Base-by-base conservation (phyloP, 768 basidiomycete genomes). In the Mycena haematopus region DNA sequence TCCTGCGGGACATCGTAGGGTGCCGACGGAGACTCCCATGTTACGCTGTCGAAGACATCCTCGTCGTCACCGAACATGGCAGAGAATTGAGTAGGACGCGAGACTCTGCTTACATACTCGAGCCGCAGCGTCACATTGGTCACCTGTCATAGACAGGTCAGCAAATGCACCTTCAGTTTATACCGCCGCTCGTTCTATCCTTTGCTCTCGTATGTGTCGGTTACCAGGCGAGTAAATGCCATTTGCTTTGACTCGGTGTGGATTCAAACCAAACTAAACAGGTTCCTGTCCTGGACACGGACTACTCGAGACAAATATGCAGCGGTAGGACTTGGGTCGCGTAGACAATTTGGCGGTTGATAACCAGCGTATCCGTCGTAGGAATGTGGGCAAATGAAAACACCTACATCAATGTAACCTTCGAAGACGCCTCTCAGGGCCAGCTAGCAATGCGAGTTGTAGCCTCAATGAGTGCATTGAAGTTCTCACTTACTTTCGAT, bases 31-130 rank as follows among this genome's bases (percentile, higher is more conserved):
- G 90, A 88, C 69, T 95, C 93, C 93, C 93, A 95, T 52, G 92
- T 92, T 15, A 95, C 90, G 70, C 89, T 92, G 79, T 95, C 93
- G 75, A 95, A 95, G 24, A 95, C 89, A 74, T 93, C 93, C 72
- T 93, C 92, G 64, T 92, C 91, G 78, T 91, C 91, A 74, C 87
- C 89, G 70, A 90, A 86, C 92, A 93, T 93, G 17, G 6, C n/a
- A 6, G 40, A 42, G n/a, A 42, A n/a, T 7, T 42, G n/a, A 42
- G 40, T 8, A 19, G 19, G 19, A 42, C 40, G 40, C 19, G 17
- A 38, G 14, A 15, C 15, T 38, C 38, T 14, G 38, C 38, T 11
- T 11, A 33, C 6, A 17, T 13, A 6, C 14, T 38, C 31, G 21
- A 33, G n/a, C n/a, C 49, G 47, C 27, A 22, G 53, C 33, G 35